Base-by-base conservation (phyloP, 2,329 filamentous ascomycete species). In the Biscogniauxia sp. region DNA sequence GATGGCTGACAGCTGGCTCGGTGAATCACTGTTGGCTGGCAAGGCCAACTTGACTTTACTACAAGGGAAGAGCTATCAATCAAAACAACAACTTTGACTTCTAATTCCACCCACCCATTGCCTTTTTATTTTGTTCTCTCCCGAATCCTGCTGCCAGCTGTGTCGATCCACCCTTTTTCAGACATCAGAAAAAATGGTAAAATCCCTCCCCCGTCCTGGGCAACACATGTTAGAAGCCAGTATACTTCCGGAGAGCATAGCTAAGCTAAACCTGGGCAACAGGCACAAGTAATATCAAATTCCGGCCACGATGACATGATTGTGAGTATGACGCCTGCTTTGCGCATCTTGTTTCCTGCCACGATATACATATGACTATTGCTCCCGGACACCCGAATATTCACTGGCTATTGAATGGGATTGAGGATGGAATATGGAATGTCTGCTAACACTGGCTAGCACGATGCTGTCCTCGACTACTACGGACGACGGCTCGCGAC, bases 231-330 rank as follows among this genome's bases (percentile, higher is more conserved):
- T 45, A 45, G 37, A 45, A 45, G 37, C 37, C 15, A 9, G 37
- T 6, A n/a, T 45, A 45, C 17, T 6, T 45, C 37, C n/a, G 37
- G 15, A 45, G 37, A 45, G 51, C 23, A 20, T 54, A 49, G 61
- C 65, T 69, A 54, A 49, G 61, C 65, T 69, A 54, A 62, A 58
- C 53, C 62, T 32, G 53, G 23, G 59, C 23, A 25, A 23, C 65
- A 80, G 78, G 74, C 78, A 66, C 90, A 93, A 81, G 87, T 92
- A 72, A 93, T 93, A 78, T 86, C 89, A 67, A 93, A 92, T 78
- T 90, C 89, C 64, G 90, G 90, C 74, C 95, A 99, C 82, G 94
- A 98, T 89, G 94, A 97, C 77, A 98, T 98, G 94, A 97, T 99
- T 85, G 94, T 98, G 93, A 73, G 91, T 87, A 69, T 37, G 11